Evolutionary conservation across 2,329 filamentous ascomycete species (phyloP), one percentile per base, ranked within the genome.

Genomic region (Fusarium armeniacum): DNA sequence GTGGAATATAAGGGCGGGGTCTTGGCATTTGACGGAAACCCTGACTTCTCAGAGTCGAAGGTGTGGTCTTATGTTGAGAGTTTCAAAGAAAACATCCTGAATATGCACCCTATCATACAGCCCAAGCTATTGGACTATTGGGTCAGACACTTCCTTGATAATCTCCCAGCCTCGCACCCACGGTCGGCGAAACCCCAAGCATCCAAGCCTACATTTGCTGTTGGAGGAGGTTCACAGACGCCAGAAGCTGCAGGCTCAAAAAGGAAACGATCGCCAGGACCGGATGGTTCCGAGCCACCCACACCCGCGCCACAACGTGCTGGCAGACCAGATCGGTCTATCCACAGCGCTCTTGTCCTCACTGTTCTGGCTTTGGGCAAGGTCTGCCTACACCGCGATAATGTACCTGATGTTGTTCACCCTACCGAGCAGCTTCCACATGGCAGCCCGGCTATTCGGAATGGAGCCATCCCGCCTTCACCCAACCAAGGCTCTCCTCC

Each of bases 341-440:
- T 96, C 18, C 87, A 90, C 55, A 97, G 93, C 71, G 94, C 94
- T 0, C 85, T 98, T 40, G 88, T 98, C 2, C 85, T 98, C 4
- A 84, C 95, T 6, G 89, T 97, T 1, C 84, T 98, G 56, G 95
- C 95, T 0, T 82, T 99, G 8, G 96, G 96, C 20, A 94, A 93
- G 75, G 91, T 98, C 15, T 95, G 93, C 73, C 77, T 83, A 11
- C 80, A 86, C 70, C 84, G 83, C 45, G 83, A 84, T 1, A 82
- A 81, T 67, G 82, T 90, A 5, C 87, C 87, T 0, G 87, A 90
- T 52, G 82, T 91, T 4, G 84, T 91, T 4, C 77, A 79, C 55
- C 65, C 75, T 16, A 61, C 70, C 6, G 78, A 82, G 16, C 67
- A 69, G 11, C 50, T 74, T 35, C 72, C 75, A n/a, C 79, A 78